Evolutionary conservation across 2,329 filamentous ascomycete genomes (phyloP).

Genomic region (Monascus ruber): DNA sequence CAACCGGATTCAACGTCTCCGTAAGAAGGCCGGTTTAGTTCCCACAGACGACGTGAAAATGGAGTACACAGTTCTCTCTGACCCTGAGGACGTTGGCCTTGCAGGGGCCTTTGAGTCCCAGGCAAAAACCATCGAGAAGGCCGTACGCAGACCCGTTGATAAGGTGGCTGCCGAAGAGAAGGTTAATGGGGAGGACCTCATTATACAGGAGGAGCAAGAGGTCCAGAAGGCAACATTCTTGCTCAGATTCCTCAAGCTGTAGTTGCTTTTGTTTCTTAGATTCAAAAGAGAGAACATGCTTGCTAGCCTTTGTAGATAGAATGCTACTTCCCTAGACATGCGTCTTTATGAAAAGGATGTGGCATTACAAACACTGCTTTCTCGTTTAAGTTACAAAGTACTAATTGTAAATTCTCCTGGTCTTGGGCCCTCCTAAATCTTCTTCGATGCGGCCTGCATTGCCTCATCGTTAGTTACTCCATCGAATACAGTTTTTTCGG

Average conservation of each 20-base stretch:
- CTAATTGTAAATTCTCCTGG: not conserved
- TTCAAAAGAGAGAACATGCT: too few species aligned
- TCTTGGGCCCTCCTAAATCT: slow-evolving; percentile 20
- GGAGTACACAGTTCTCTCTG: slow-evolving; percentile 73
- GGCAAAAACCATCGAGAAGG: slow-evolving; percentile 59
- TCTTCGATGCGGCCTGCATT: slow-evolving; percentile 42
- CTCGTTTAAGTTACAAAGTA: too few species aligned
- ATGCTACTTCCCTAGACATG: too few species aligned
- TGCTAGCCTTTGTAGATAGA: too few species aligned
- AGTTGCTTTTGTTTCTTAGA: slow-evolving; percentile 13
- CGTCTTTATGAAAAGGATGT: too few species aligned
- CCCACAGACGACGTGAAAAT: slow-evolving; percentile 92
- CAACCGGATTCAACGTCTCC: slow-evolving; percentile 78
- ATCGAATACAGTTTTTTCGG: not conserved
- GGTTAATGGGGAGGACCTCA: slow-evolving; percentile 49
- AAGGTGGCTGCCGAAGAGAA: slow-evolving; percentile 50
- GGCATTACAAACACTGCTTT: too few species aligned
- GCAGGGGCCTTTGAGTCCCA: slow-evolving; percentile 60
- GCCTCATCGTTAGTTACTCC: not conserved
- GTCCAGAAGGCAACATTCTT: slow-evolving; percentile 72
- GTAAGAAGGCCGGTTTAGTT: slow-evolving; percentile 85
- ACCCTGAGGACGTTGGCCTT: slow-evolving; percentile 66
- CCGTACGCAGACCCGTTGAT: slow-evolving; percentile 64
- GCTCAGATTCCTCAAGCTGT: slow-evolving; percentile 64
- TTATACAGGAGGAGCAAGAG: slow-evolving; percentile 75